Evolutionary conservation across 208 protist species (phyloP), one percentile per base, ranked within the genome.

Genomic region (Acanthamoeba healyi): DNA sequence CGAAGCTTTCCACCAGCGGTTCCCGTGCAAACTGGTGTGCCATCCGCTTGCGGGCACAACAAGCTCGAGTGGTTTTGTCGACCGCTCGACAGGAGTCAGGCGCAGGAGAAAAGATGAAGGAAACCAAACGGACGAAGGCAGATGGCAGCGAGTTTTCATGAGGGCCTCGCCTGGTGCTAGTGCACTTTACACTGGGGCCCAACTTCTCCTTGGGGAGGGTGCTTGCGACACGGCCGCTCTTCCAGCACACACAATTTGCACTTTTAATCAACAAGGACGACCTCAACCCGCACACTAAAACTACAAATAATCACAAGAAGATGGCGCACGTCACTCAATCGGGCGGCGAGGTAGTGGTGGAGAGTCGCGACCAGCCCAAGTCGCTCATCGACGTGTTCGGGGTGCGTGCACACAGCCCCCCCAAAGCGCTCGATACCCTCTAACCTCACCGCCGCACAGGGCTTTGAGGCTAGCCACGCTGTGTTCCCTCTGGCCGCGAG

Each of bases 381-480:
- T 79, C 70, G 36, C 40, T 79, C 26, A 15, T 79, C 2, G 70
- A 79, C 22, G 70, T 79, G 1, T 49, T 79, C 1, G 9, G 10
- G 9, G 70, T 79, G 46, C 70, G 56, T 63, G 6, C 10, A 24
- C 58, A 29, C 58, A 19, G 9, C 22, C 58, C n/a, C 10, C 58
- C n/a, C 14, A 10, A 32, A 10, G 10, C n/a, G 29, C 0, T 0
- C 58, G 5, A 7, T 12, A 67, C n/a, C 12, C 58, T 26, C 0
- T 26, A 12, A n/a, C 15, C 26, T 22, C 26, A 7, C 3, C 51
- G 0, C 51, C 19, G 0, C 9, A 24, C n/a, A 89, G 82, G 82
- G 82, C 49, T 89, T 89, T 65, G 82, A 89, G 82, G 82, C 58
- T 0, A 89, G 82, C 40, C 82, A 89, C 58, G 44, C 82, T 0